Evolutionary conservation across 495 filamentous ascomycete genomes (phyloP).

Genomic region (Apodospora peruviana): DNA sequence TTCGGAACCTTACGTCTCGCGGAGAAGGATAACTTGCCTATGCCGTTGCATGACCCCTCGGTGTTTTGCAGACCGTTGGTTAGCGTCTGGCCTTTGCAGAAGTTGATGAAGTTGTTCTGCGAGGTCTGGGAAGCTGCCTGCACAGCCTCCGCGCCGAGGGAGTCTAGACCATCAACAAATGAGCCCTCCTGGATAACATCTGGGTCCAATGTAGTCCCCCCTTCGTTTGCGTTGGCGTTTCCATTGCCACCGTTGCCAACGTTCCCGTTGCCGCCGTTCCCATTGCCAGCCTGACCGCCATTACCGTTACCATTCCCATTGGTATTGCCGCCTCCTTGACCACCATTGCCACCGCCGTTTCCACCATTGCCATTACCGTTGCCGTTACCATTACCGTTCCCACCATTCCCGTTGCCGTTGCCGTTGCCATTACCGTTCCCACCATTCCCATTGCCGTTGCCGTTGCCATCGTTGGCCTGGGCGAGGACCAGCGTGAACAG

Average conservation of each 20-base stretch:
- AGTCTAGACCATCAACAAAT: slow-evolving; percentile 14
- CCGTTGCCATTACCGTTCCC: too few relatives aligned
- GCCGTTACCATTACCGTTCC: too few relatives aligned
- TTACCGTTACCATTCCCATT: too few relatives aligned
- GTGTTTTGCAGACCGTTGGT: slow-evolving; percentile 49
- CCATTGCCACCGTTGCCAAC: too few relatives aligned
- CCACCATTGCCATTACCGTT: too few relatives aligned
- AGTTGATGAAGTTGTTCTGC: slow-evolving; percentile 48
- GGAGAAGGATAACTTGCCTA: slow-evolving; percentile 32
- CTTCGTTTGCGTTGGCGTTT: too few relatives aligned
- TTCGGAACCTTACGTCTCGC: background rate
- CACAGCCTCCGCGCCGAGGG: slow-evolving; percentile 18
- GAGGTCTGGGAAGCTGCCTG: slow-evolving; percentile 28
- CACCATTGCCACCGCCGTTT: too few relatives aligned
- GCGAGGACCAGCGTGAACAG: slow-evolving; percentile 12
- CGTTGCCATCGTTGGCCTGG: slow-evolving; percentile 15
- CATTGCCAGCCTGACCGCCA: too few relatives aligned
- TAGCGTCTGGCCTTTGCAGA: slow-evolving; percentile 45
- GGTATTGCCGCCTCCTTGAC: too few relatives aligned
- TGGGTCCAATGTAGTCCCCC: slow-evolving; percentile 14
- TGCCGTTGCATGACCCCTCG: slow-evolving; percentile 50
- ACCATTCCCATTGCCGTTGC: too few relatives aligned
- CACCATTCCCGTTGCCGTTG: too few relatives aligned
- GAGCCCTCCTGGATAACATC: slow-evolving; percentile 20
- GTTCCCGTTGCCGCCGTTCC: too few relatives aligned